Percentiles rank a stretch among this genome's conserved stretches.
Evolutionary conservation across 345 rosid species (phyloP).

Genomic region (Cardamine occulta): DNA sequence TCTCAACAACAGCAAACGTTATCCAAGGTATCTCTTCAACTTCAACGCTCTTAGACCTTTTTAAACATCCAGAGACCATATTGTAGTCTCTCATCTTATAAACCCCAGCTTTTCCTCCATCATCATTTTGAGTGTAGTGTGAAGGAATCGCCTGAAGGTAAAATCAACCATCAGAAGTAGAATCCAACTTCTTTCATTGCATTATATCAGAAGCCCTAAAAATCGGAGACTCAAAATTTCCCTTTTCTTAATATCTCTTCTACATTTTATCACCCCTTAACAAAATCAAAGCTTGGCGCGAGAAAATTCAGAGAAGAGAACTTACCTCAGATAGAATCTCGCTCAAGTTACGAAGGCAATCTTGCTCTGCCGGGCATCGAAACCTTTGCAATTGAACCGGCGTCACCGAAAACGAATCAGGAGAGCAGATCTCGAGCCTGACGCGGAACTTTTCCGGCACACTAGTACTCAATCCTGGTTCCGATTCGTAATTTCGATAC

Average conservation of each 20-base stretch:
- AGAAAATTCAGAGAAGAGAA: conserved; percentile 6
- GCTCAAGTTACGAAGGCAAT: conserved; percentile 54
- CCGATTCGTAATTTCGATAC: conserved; percentile 25
- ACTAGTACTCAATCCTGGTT: conserved; percentile 31
- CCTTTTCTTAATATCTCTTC: not conserved
- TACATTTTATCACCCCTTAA: conserved; percentile 13
- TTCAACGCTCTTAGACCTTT: conserved; percentile 56
- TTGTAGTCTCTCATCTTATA: conserved; percentile 73
- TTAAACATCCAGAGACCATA: conserved; percentile 63
- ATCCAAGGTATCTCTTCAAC: conserved; percentile 79
- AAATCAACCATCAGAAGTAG: conserved; percentile 6
- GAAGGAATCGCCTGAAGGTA: conserved; percentile 61
- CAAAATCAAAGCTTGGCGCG: not conserved
- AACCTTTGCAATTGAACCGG: conserved; percentile 57
- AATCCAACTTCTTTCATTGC: not conserved
- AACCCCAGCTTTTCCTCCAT: conserved; percentile 80
- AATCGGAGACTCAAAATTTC: not conserved
- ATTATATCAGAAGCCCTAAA: not conserved
- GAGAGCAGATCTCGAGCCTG: conserved; percentile 85
- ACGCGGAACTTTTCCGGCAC: conserved; percentile 56
- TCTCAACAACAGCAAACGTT: conserved; percentile 72
- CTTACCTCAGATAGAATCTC: conserved; percentile 63
- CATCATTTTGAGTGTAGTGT: conserved; percentile 74
- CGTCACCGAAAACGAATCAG: conserved; percentile 77
- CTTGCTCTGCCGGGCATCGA: conserved; percentile 63